These are phyloP conservation scores for Bonia amplexicaulis DNA, from an alignment of 176 grass and related monocot species.

Conservation along the genomic window DNA sequence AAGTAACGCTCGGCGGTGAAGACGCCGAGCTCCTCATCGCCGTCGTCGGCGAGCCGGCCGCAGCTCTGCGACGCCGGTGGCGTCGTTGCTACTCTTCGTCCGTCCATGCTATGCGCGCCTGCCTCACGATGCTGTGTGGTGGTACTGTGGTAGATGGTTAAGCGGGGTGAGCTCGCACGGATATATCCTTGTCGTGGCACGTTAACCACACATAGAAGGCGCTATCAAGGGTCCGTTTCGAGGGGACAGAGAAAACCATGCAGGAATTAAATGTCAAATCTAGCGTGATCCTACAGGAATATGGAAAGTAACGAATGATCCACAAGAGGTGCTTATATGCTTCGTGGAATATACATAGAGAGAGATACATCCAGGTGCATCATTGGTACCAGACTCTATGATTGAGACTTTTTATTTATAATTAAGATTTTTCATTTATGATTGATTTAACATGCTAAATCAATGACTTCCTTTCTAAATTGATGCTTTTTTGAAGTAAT, in stretches of 20 bases:
- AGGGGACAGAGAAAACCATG: background rate
- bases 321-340: background rate
- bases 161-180: background rate
- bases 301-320: background rate
- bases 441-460: too few relatives aligned
- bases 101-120: constrained; percentile 1
- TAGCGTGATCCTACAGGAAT: background rate
- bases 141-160: background rate
- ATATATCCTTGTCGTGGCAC: background rate
- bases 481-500: too few relatives aligned
- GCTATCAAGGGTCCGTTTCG: background rate
- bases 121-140: background rate
- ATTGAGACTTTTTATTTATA: too few relatives aligned
- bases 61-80: background rate
- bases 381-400: too few relatives aligned
- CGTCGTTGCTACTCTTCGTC: background rate
- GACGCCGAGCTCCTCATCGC: constrained; percentile 22
- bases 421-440: too few relatives aligned
- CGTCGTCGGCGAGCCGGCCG: background rate
- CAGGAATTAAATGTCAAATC: background rate
- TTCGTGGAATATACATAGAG: too few relatives aligned
- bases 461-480: too few relatives aligned
- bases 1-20: constrained; percentile 58
- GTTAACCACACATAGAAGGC: background rate
- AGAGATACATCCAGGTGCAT: too few relatives aligned